phyloP scores from a whole-genome alignment of 352 stramenopile species.

The Hyphochytrium catenoides region DNA sequence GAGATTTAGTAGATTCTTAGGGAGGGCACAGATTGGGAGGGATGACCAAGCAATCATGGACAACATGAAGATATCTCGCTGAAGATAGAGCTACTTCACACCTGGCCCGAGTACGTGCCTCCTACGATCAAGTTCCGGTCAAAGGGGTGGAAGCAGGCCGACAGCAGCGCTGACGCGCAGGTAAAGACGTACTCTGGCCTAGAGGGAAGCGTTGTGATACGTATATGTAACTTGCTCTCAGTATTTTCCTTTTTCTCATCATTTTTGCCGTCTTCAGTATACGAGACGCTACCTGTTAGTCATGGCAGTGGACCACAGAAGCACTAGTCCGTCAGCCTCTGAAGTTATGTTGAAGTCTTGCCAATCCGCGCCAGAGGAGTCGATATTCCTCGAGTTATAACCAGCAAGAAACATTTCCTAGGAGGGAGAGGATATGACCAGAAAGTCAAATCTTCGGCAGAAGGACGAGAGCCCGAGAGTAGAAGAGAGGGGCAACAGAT shows the following conservation, averaged over 20 bases:
- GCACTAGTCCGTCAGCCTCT: constrained; percentile 47
- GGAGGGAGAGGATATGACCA: not conserved
- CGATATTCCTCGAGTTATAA: constrained; percentile 12
- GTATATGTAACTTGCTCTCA: constrained; percentile 47
- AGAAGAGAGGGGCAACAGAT: constrained; percentile 16
- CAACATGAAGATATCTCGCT: too few relatives aligned
- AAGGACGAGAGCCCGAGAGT: too few relatives aligned
- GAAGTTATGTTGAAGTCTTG: constrained; percentile 41
- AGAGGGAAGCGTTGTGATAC: constrained; percentile 42
- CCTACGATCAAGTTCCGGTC: constrained; percentile 56
- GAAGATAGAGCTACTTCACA: too few relatives aligned
- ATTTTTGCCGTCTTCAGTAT: constrained; percentile 16
- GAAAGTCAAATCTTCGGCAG: too few relatives aligned
- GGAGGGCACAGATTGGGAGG: too few relatives aligned
- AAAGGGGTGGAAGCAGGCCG: constrained; percentile 55
- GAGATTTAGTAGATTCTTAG: too few relatives aligned
- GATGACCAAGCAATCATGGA: too few relatives aligned
- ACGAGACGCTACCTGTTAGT: constrained; percentile 24
- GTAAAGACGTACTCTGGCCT: constrained; percentile 60
- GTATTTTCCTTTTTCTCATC: constrained; percentile 47
- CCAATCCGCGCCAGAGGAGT: constrained; percentile 14
- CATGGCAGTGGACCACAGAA: constrained; percentile 57
- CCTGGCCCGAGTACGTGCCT: constrained; percentile 51
- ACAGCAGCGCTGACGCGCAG: constrained; percentile 29
- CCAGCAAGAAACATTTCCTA: constrained; percentile 8